These are phyloP conservation scores for Syncephalastrum contaminatum DNA, from an alignment of 371 early-diverging fungal species.

Conservation along the genomic window DNA sequence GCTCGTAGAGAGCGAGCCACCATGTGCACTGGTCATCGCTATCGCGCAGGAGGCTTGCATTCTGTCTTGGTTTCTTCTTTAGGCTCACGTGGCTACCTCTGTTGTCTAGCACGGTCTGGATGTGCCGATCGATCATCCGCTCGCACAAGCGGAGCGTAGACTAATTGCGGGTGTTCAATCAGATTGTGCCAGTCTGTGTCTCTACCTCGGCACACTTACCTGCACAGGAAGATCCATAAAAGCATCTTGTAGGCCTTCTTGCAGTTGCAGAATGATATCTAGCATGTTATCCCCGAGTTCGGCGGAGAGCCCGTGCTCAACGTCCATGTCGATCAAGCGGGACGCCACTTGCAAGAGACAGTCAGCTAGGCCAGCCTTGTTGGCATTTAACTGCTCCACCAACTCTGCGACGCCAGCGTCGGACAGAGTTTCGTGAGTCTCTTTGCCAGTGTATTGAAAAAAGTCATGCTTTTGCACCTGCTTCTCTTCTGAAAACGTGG, in stretches of 20 bases:
- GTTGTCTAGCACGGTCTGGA: conserved; percentile 10
- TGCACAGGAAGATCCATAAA: background rate
- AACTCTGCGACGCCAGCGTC: conserved; percentile 18
- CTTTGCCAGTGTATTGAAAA: too few relatives aligned
- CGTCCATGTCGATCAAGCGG: conserved; percentile 16
- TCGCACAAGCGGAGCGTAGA: conserved; percentile 26
- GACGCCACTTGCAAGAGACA: conserved; percentile 28
- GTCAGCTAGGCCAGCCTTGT: conserved; percentile 44
- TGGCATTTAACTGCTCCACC: conserved; percentile 30
- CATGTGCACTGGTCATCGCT: background rate
- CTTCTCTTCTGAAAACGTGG: too few relatives aligned
- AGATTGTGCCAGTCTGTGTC: background rate
- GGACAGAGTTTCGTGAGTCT: too few relatives aligned
- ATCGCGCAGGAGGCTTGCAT: background rate
- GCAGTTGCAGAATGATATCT: conserved; percentile 5
- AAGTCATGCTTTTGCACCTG: too few relatives aligned
- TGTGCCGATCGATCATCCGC: conserved; percentile 27
- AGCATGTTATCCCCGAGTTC: conserved; percentile 6
- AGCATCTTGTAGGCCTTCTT: conserved; percentile 5
- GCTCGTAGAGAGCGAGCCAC: too few relatives aligned
- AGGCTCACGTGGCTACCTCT: too few relatives aligned
- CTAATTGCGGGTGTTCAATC: conserved; percentile 10
- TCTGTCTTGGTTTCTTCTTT: background rate
- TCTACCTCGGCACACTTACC: background rate
- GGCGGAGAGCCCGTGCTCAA: conserved; percentile 3